A percentile compares a stretch with the other conserved stretches of the same genome.
Conservation (phyloP, 129 eudicot species). For the Ambrosia trifida region DNA sequence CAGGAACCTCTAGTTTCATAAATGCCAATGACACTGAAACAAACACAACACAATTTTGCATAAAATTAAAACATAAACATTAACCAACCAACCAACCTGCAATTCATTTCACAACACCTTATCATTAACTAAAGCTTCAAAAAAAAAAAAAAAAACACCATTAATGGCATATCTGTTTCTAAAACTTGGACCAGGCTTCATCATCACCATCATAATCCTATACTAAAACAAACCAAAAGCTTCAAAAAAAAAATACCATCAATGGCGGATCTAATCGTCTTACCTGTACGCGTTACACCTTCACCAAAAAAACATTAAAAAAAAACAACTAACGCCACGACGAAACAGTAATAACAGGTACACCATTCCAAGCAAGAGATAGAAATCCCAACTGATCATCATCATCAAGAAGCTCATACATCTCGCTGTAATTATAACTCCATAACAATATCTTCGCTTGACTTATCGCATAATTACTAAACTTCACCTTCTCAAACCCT, state of each 20-base stretch:
- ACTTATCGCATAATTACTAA: constrained; percentile 89
- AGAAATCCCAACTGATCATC: constrained; percentile 58
- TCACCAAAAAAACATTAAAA: constrained; percentile 8
- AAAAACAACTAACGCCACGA: constrained; percentile 69
- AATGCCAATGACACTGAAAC: neutral
- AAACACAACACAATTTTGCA: neutral
- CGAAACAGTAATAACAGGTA: constrained; percentile 81
- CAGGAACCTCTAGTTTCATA: neutral
- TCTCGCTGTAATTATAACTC: constrained; percentile 79
- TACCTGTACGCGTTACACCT: constrained; percentile 36
- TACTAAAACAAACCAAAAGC: constrained; percentile 17
- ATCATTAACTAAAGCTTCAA: constrained; percentile 39
- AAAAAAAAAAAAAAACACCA: no score
- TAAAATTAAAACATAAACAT: no score
- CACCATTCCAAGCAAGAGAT: constrained; percentile 85
- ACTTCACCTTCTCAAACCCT: constrained; percentile 59
- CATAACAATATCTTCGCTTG: constrained; percentile 82
- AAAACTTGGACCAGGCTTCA: constrained; percentile 26
- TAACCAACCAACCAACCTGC: neutral
- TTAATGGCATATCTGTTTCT: constrained; percentile 29
- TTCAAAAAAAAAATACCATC: constrained; percentile 22
- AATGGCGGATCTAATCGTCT: constrained; percentile 30
- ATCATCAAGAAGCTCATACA: constrained; percentile 57
- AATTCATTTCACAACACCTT: constrained; percentile 21
- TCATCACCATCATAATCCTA: neutral